phyloP scores from a whole-genome alignment of 108 stramenopile species.

The Mayamaea pseudoterrestris region DNA sequence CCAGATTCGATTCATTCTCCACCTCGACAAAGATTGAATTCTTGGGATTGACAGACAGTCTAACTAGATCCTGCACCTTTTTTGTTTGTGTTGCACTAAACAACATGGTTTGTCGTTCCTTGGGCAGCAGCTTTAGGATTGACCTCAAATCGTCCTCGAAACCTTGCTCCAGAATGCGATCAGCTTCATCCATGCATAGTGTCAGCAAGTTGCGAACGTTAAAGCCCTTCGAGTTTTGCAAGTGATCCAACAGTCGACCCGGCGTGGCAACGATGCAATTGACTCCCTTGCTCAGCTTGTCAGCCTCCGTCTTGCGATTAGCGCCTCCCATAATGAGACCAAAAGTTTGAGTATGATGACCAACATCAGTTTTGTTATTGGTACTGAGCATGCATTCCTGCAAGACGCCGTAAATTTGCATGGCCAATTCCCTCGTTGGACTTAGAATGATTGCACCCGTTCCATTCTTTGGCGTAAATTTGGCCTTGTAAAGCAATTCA shows the following conservation, averaged over 20 bases:
- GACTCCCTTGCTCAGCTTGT: constrained; percentile 91
- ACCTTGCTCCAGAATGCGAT: constrained; percentile 96
- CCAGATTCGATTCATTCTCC: constrained; percentile 67
- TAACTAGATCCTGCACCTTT: constrained; percentile 94
- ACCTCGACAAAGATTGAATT: constrained; percentile 92
- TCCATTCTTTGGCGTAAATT: constrained; percentile 85
- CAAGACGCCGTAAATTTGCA: constrained; percentile 98
- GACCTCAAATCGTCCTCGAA: constrained; percentile 98
- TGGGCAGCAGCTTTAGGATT: constrained; percentile 92
- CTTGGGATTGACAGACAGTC: constrained; percentile 81
- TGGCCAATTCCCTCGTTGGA: constrained; percentile 94
- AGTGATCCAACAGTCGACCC: constrained; percentile 94
- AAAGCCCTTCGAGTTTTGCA: constrained; percentile 96
- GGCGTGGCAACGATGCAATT: constrained; percentile 96
- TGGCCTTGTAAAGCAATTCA: constrained; percentile 85
- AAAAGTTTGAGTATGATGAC: constrained; percentile 75
- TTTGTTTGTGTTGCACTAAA: constrained; percentile 98
- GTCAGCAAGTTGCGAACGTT: constrained; percentile 77
- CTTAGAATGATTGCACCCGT: constrained; percentile 94
- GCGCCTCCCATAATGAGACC: constrained; percentile 97
- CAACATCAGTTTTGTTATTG: constrained; percentile 22
- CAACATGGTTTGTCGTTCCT: constrained; percentile 96
- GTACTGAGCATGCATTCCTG: constrained; percentile 83
- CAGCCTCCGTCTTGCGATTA: constrained; percentile 93
- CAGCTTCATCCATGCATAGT: constrained; percentile 98